Conservation (phyloP, 2,329 filamentous ascomycete species). For the Aspergillus ustus region DNA sequence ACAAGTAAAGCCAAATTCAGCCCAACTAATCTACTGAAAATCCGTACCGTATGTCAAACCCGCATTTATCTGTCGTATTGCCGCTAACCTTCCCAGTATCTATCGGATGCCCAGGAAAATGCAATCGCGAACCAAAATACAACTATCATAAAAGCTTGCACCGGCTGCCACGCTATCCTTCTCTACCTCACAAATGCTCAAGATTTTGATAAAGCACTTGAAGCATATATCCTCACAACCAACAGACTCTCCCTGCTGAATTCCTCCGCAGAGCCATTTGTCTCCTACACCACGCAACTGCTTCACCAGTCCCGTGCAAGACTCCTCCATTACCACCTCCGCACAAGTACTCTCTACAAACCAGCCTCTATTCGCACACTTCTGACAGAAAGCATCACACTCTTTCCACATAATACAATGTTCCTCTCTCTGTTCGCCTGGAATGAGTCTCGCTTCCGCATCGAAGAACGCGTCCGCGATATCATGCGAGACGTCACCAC, state of each 20-base stretch:
- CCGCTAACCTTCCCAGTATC: slow-evolving; percentile 59
- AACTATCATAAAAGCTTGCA: slow-evolving; percentile 58
- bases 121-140: slow-evolving; percentile 57
- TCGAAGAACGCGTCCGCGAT: slow-evolving; percentile 77
- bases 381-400: slow-evolving; percentile 62
- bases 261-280: slow-evolving; percentile 38
- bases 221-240: slow-evolving; percentile 50
- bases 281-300: slow-evolving; percentile 56
- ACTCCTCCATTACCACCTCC: slow-evolving; percentile 70
- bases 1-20: slow-evolving; percentile 27
- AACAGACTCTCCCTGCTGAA: slow-evolving; percentile 48
- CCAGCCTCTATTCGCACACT: slow-evolving; percentile 67
- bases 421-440: slow-evolving; percentile 75
- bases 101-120: slow-evolving; percentile 61
- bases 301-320: slow-evolving; percentile 71
- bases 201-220: slow-evolving; percentile 43
- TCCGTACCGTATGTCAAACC: slow-evolving; percentile 42
- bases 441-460: slow-evolving; percentile 71
- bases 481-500: slow-evolving; percentile 55
- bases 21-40: slow-evolving; percentile 43
- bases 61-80: background rate
- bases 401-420: slow-evolving; percentile 76
- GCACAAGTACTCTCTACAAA: slow-evolving; percentile 67
- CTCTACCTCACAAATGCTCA: slow-evolving; percentile 63
- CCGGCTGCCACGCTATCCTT: slow-evolving; percentile 68